Conservation (phyloP, 2,329 filamentous ascomycete genomes). For the Colletotrichum musae region DNA sequence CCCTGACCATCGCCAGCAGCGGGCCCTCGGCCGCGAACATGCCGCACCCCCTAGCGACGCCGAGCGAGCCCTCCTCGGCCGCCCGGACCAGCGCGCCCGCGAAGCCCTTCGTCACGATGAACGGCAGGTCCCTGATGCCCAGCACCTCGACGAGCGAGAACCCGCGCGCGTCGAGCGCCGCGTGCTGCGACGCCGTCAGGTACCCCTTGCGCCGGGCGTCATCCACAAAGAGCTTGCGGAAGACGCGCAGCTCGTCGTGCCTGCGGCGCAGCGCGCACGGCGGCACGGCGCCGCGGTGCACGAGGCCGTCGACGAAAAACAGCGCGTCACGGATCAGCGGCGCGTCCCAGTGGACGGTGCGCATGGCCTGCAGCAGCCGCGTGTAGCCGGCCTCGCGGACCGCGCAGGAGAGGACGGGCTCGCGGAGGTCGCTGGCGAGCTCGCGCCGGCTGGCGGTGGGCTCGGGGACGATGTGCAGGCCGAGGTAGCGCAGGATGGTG, state of each 20-base stretch:
- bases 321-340: conserved; percentile 27
- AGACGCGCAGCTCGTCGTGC: conserved; percentile 9
- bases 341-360: conserved; percentile 30
- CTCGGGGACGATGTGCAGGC: conserved; percentile 26
- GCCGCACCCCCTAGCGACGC: conserved; percentile 6
- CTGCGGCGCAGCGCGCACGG: background rate
- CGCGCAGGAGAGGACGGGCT: no score
- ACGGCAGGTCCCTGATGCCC: conserved; percentile 20
- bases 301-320: conserved; percentile 16
- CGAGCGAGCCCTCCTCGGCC: conserved; percentile 21
- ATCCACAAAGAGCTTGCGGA: conserved; percentile 28
- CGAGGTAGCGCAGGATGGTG: conserved; percentile 44
- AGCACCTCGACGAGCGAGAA: conserved; percentile 26
- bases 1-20: conserved; percentile 18
- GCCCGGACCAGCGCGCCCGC: conserved; percentile 8
- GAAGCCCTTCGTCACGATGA: conserved; percentile 11
- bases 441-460: conserved; percentile 25
- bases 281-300: background rate
- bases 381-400: no score
- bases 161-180: conserved; percentile 8
- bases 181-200: conserved; percentile 19
- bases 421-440: background rate
- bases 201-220: conserved; percentile 11
- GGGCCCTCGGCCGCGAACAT: conserved; percentile 22
- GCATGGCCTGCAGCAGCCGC: conserved; percentile 28